phyloP scores from a whole-genome alignment of 495 filamentous ascomycete species.

The Daldinia caldariorum region DNA sequence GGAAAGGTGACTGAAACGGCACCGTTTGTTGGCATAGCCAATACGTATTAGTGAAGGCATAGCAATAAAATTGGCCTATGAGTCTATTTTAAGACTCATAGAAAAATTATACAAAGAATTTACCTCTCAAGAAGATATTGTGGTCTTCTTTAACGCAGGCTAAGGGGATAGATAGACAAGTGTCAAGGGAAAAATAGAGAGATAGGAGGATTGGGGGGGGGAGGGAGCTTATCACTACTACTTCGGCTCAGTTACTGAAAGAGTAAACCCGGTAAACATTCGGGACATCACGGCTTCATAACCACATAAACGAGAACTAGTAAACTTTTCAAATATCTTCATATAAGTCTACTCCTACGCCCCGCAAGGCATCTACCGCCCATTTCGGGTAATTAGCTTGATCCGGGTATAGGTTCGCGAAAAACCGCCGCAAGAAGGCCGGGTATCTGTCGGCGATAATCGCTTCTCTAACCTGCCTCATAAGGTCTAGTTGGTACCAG shows the following conservation, averaged over 20 bases:
- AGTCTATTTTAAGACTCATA: no score
- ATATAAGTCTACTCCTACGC: conserved; percentile 84
- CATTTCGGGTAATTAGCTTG: conserved; percentile 78
- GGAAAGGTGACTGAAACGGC: no score
- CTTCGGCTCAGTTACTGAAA: not conserved
- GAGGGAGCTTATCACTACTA: not conserved
- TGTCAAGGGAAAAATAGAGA: no score
- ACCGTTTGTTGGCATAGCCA: not conserved
- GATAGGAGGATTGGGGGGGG: not conserved
- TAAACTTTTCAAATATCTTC: conserved; percentile 28
- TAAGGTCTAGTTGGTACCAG: conserved; percentile 84
- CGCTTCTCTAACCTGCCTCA: conserved; percentile 76
- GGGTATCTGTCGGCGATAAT: conserved; percentile 87
- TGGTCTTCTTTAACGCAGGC: not conserved
- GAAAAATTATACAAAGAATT: no score
- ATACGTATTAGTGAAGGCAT: not conserved
- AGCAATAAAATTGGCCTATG: not conserved
- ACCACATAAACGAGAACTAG: not conserved
- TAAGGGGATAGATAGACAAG: not conserved
- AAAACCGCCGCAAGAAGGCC: conserved; percentile 80
- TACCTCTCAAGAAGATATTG: no score
- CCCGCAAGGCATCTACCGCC: conserved; percentile 82
- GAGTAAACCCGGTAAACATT: not conserved
- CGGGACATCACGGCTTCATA: conserved; percentile 10
- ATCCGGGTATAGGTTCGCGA: conserved; percentile 73